Evolutionary conservation across 352 stramenopile species (phyloP), one percentile per base, ranked within the genome.

Genomic region (Globisporangium takayamanum): DNA sequence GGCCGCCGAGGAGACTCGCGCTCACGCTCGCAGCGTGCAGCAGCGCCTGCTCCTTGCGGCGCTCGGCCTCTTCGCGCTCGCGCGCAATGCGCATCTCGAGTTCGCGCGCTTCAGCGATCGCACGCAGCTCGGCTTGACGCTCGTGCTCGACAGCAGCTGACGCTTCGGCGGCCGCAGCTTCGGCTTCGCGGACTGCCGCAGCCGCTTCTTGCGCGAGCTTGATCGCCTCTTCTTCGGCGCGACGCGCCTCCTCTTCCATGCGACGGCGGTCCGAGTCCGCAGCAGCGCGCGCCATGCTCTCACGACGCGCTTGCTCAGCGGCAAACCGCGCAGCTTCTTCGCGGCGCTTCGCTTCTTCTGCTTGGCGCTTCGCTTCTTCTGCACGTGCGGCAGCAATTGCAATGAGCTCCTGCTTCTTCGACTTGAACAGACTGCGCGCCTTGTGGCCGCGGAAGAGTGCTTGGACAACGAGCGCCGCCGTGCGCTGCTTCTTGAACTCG

Each of bases 361-460:
- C 85, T 52, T 92, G 80, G 37, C 80, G 83, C 50, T 80, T 72
- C 2, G 76, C 72, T 64, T 94, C 85, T 42, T 74, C 79, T 22
- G 85, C 85, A 61, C 85, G 80, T 15, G 80, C 85, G 39, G 76
- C 83, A 49, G 78, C 83, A n/a, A 87, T 57, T 33, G 74, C 83
- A 60, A 94, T 76, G 79, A 94, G 75, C 66, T 92, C 83, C 45
- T 89, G 76, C 66, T 94, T 94, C 72, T 92, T 92, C 8, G 68
- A 76, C 69, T 94, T 94, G 69, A 89, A 93, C 20, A 77, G 28
- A 12, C 71, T 71, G 50, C 85, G 83, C 47, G 83, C 85, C 28
- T 70, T 78, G 71, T 88, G 78, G 47, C 85, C 85, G 60, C 83
- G 85, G 76, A 92, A 94, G 30, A 92, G 51, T 30, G 80, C 80